Percentiles rank a stretch among this genome's conserved stretches.
These are phyloP conservation scores for Rutstroemia sydowiana DNA, from an alignment of 2,329 filamentous ascomycete species.

Conservation along the genomic window DNA sequence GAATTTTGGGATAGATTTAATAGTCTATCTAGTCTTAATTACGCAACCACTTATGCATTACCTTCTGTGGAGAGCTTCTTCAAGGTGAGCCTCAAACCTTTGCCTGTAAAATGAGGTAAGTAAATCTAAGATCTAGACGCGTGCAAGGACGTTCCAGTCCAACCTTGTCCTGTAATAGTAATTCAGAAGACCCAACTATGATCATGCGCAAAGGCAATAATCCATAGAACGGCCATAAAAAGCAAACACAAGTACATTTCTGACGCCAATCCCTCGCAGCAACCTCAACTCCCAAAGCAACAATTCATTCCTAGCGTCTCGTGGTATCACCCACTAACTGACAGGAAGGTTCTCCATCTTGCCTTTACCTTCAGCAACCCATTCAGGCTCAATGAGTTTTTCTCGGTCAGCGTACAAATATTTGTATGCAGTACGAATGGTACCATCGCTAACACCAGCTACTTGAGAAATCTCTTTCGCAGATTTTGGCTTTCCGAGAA, in stretches of 20 bases:
- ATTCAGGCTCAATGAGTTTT: constrained; percentile 65
- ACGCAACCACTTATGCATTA: neutral
- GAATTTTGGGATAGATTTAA: neutral
- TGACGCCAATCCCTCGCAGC: neutral
- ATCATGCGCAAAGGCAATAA: constrained; percentile 13
- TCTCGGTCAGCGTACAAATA: constrained; percentile 71
- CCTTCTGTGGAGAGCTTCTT: neutral
- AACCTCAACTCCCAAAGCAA: constrained; percentile 3
- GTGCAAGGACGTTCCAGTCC: constrained; percentile 5
- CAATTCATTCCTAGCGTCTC: neutral
- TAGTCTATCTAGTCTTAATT: constrained; percentile 2
- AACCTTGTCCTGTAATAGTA: constrained; percentile 15
- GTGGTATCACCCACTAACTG: constrained; percentile 28
- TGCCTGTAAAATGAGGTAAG: constrained; percentile 4
- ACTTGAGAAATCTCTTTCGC: constrained; percentile 83
- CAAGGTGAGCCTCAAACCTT: constrained; percentile 6
- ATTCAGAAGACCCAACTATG: constrained; percentile 13
- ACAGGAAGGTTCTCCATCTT: constrained; percentile 63
- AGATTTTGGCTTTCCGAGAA: constrained; percentile 70
- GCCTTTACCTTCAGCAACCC: constrained; percentile 64
- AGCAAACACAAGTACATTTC: constrained; percentile 10
- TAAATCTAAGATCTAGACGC: constrained; percentile 3
- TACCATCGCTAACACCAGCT: constrained; percentile 90
- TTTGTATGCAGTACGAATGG: constrained; percentile 93
- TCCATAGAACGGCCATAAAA: constrained; percentile 10